Evolutionary conservation across 2,329 filamentous ascomycete species (phyloP), one percentile per base, ranked within the genome.

Genomic region (Fusarium buxicola): DNA sequence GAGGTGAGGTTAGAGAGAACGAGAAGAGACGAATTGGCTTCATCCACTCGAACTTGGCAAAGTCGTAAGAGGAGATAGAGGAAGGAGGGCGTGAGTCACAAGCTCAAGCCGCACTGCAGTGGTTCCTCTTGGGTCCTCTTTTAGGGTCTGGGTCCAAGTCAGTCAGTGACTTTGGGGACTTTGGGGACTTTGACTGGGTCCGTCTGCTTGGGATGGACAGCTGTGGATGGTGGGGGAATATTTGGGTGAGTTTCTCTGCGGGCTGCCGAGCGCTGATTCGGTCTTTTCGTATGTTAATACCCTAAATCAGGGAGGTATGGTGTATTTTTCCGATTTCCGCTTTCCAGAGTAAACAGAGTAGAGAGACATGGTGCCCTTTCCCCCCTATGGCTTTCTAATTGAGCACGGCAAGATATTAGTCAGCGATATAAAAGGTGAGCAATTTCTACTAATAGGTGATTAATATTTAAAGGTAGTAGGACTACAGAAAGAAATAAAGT

Each of bases 41-140:
- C 69, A 71, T 71, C 69, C 69, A 71, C 63, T 46, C 63, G 58
- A 64, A 49, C 51, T 66, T 56, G 32, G 51, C 15, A 51, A 60
- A 56, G 61, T 55, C 38, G 58, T 58, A 52, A 36, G 58, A 45
- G 58, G 34, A 46, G 48, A 32, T 53, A 68, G 58, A 60, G 52
- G 55, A 45, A 43, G 45, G 57, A 68, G 51, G 57, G 65, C 68
- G 65, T 71, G 69, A 71, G 65, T 71, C 69, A 71, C 66, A 68
- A 66, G 35, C 62, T 59, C 65, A 65, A 65, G 30, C 40, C 49
- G 50, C 44, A 58, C 60, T 51, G 52, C 24, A 44, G 38, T 35
- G 38, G 47, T 40, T 55, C 31, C 50, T 55, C 35, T 58, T 41
- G 32, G 45, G 43, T 53, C 48, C 36, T 31, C 27, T 38, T 28